phyloP scores from a whole-genome alignment of 2,329 filamentous ascomycete genomes.

The Fusarium nodosum region DNA sequence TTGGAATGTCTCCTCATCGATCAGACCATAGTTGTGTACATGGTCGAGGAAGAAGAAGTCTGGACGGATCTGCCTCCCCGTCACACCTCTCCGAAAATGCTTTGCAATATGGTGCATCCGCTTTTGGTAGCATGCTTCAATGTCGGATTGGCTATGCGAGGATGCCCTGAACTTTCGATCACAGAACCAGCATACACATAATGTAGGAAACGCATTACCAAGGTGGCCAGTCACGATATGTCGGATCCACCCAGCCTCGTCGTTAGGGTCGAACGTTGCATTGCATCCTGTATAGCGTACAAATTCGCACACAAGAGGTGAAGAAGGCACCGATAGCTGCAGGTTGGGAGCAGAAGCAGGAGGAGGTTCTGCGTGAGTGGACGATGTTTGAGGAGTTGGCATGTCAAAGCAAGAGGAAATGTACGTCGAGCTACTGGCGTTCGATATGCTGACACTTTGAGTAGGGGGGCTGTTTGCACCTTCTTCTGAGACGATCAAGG shows the following conservation, averaged over 20 bases:
- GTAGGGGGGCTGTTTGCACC: background rate
- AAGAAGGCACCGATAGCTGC: conserved; percentile 13
- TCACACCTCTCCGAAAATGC: conserved; percentile 57
- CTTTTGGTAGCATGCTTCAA: conserved; percentile 49
- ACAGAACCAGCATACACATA: conserved; percentile 66
- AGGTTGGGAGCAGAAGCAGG: conserved; percentile 27
- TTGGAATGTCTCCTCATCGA: conserved; percentile 48
- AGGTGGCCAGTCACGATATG: conserved; percentile 61
- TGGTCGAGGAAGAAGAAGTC: conserved; percentile 61
- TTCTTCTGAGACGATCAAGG: conserved; percentile 32
- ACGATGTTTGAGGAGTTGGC: conserved; percentile 10
- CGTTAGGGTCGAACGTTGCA: conserved; percentile 54
- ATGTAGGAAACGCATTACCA: conserved; percentile 51
- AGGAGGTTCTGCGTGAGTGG: conserved; percentile 44
- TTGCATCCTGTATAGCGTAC: conserved; percentile 54
- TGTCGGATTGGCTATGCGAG: conserved; percentile 8
- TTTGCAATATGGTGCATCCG: conserved; percentile 65
- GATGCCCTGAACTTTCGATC: conserved; percentile 55
- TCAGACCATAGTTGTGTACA: conserved; percentile 48
- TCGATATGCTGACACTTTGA: conserved; percentile 28
- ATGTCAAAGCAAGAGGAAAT: conserved; percentile 32
- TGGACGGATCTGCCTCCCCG: conserved; percentile 50
- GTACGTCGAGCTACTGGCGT: conserved; percentile 27
- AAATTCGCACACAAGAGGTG: conserved; percentile 60
- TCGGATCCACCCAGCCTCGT: conserved; percentile 60